A percentile compares a stretch with the other conserved stretches of the same genome.
Evolutionary conservation across 257 asterid species (phyloP).

Genomic region (Agastache rugosa): DNA sequence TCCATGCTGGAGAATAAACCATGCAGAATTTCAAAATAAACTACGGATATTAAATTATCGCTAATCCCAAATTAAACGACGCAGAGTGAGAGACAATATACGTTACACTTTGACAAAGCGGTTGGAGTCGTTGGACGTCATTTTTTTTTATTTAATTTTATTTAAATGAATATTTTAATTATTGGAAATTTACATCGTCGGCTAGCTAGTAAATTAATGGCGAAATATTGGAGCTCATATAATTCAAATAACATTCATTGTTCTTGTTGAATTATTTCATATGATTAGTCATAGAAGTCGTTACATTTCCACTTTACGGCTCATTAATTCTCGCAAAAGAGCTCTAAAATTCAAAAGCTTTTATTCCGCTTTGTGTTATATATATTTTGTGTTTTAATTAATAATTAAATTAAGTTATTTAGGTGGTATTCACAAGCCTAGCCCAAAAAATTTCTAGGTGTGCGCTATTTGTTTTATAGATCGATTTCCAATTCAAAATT

Average conservation of each 20-base stretch:
- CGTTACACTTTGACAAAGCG: background rate
- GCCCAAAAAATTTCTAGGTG: too few species aligned
- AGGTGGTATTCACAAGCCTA: too few species aligned
- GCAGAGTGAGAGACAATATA: background rate
- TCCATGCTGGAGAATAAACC: too few species aligned
- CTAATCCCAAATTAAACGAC: background rate
- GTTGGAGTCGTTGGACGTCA: background rate
- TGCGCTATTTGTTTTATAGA: too few species aligned
- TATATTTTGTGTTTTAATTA: too few species aligned
- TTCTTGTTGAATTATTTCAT: conserved; percentile 10
- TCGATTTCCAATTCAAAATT: too few species aligned
- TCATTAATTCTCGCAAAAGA: background rate
- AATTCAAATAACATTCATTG: conserved; percentile 16
- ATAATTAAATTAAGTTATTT: background rate
- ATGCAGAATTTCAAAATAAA: background rate
- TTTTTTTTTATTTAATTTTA: too few species aligned
- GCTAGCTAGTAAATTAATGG: background rate
- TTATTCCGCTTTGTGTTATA: background rate
- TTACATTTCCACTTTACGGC: background rate
- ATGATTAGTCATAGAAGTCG: background rate
- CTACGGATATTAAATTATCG: background rate
- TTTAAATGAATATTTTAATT: background rate
- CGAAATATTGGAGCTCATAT: background rate
- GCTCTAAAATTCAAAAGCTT: background rate
- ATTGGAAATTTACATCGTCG: background rate